A percentile compares a stretch with the other conserved stretches of the same genome.
Evolutionary conservation across 2,329 filamentous ascomycete species (phyloP).

Genomic region (Monilinia polystroma): DNA sequence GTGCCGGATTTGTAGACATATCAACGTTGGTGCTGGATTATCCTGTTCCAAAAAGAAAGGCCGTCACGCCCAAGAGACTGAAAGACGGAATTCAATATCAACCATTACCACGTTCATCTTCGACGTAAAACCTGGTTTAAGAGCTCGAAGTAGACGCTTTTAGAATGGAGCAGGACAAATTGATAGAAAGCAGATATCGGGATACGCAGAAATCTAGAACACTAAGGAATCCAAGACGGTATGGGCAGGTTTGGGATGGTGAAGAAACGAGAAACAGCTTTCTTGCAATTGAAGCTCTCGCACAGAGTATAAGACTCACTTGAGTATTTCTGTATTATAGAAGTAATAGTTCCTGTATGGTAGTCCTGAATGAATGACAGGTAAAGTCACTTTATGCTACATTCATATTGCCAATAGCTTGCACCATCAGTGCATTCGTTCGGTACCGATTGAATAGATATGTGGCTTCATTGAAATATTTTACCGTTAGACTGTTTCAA

Average conservation of each 20-base stretch:
- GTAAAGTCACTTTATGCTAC: background rate
- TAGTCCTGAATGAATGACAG: background rate
- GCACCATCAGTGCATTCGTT: background rate
- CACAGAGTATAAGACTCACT: background rate
- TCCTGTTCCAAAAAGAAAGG: background rate
- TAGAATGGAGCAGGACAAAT: background rate
- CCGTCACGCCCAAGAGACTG: too few relatives aligned
- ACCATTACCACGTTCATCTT: background rate
- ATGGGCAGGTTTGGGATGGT: constrained; percentile 8
- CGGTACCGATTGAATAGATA: background rate
- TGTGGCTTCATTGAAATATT: background rate
- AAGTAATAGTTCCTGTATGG: background rate
- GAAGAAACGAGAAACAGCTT: background rate
- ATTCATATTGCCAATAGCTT: background rate
- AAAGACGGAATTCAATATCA: background rate
- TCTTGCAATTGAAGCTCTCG: background rate
- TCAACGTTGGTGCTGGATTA: background rate
- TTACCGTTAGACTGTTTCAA: background rate
- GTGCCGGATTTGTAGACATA: background rate
- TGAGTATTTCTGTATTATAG: background rate
- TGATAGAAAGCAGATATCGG: background rate
- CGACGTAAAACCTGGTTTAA: background rate
- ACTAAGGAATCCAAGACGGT: background rate
- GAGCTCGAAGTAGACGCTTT: background rate
- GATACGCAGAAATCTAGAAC: background rate